These are phyloP conservation scores for Candida chilensis DNA, from an alignment of 805 yeast species.

Conservation along the genomic window DNA sequence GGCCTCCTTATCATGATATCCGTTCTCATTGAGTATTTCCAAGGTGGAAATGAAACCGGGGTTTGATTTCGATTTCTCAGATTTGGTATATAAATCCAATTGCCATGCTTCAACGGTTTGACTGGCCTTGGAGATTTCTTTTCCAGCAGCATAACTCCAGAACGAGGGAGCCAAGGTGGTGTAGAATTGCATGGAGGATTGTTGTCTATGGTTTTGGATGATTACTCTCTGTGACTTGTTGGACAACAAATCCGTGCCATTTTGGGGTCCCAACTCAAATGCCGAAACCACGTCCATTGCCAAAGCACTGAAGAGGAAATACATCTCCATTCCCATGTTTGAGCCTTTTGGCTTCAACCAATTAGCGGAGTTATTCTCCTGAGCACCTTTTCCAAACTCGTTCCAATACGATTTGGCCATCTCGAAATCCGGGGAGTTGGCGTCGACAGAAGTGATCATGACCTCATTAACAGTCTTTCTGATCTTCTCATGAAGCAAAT, in stretches of 20 bases:
- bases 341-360: slow-evolving; percentile 5
- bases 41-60: slow-evolving; percentile 6
- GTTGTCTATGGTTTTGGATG: slow-evolving; percentile 34
- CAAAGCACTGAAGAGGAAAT: slow-evolving; percentile 54
- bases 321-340: slow-evolving; percentile 36
- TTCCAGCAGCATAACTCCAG: slow-evolving; percentile 40
- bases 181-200: slow-evolving; percentile 58
- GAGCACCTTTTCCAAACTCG: slow-evolving; percentile 1
- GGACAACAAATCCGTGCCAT: slow-evolving; percentile 34
- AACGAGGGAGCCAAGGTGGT: slow-evolving; percentile 48
- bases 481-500: slow-evolving; percentile 21
- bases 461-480: slow-evolving; percentile 10
- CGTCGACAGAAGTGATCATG: slow-evolving; percentile 7
- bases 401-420: background rate
- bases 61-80: slow-evolving; percentile 7
- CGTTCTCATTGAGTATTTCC: slow-evolving; percentile 9
- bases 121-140: slow-evolving; percentile 25
- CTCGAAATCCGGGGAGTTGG: background rate
- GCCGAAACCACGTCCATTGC: slow-evolving; percentile 65
- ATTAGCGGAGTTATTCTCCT: slow-evolving; percentile 1
- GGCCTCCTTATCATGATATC: slow-evolving; percentile 16
- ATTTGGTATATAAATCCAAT: slow-evolving; percentile 15
- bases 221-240: slow-evolving; percentile 29
- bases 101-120: slow-evolving; percentile 36
- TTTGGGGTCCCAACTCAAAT: slow-evolving; percentile 45